These are phyloP conservation scores for Haplosporangium gracile DNA, from an alignment of 192 early-diverging fungal species.

Conservation along the genomic window DNA sequence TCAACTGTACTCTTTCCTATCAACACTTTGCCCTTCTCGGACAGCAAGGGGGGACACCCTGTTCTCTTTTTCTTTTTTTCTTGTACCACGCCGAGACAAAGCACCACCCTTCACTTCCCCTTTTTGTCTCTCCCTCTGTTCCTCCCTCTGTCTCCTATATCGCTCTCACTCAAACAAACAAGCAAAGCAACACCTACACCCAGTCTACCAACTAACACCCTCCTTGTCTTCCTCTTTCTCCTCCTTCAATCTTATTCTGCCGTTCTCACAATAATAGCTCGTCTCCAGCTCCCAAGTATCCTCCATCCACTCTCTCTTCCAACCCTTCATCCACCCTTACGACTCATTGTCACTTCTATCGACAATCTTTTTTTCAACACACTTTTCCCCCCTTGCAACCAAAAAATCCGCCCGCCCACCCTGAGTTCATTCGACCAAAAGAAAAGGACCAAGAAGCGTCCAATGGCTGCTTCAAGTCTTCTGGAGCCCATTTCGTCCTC, in stretches of 20 bases:
- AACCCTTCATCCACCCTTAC: not conserved
- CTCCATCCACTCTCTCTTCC: not conserved
- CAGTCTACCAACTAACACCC: not conserved
- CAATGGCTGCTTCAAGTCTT: slow-evolving; percentile 33
- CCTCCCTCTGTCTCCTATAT: too few species aligned
- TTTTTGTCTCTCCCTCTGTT: not conserved
- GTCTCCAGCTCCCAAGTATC: not conserved
- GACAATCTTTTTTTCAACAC: not conserved
- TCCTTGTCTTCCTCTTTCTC: not conserved
- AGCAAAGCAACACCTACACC: not conserved
- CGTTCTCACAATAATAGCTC: not conserved
- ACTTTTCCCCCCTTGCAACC: not conserved
- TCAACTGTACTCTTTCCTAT: not conserved
- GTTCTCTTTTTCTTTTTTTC: not conserved
- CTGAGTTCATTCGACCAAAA: slow-evolving; percentile 37
- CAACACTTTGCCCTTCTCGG: not conserved
- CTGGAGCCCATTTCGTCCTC: slow-evolving; percentile 10
- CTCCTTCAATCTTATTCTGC: not conserved
- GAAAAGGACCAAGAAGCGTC: slow-evolving; percentile 48
- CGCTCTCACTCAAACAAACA: not conserved
- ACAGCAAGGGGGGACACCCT: not conserved
- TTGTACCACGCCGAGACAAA: slow-evolving; percentile 1
- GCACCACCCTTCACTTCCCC: too few species aligned
- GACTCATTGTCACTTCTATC: not conserved
- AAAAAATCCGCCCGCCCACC: slow-evolving; percentile 15